Base-by-base conservation (phyloP, 75 land plant species). In the Pinus tabuliformis region DNA sequence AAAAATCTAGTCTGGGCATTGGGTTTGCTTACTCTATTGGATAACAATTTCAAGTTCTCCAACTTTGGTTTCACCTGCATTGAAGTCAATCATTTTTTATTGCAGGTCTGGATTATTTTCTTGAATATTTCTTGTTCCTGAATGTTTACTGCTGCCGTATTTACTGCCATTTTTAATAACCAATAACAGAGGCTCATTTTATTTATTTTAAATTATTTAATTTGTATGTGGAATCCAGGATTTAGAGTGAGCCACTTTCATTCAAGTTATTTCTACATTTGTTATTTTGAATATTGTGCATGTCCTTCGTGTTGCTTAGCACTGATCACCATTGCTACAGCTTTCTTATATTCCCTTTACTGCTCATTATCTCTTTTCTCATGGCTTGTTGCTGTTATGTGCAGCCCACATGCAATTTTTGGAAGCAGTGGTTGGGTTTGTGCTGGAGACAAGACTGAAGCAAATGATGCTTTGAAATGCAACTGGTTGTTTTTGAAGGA, bases 401-500 rank as follows among this genome's bases (percentile, higher is more conserved):
- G 87, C 89, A 89, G 82, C 54, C 91, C 92, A 72, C 63, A 79
- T 80, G 81, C 84, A 42, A 70, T 79, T 62, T 72, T 77, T 64
- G 70, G 73, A 58, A 86, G 82, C 66, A 87, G 81, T 57, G 84
- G 76, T 58, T 88, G 90, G 88, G 73, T 74, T 24, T 74, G 75
- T 52, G 82, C 78, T 64, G 80, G 77, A 56, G 87, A 83, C 74
- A 79, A 63, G 59, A 68, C 75, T 13, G 62, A 64, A 39, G 58
- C 81, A 77, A 78, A 66, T 73, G 70, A 58, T 39, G 57, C 4
- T 60, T 83, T 76, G 52, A 80, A 83, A 77, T 83, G 77, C 12
- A 77, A 84, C 33, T 87, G 95, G 91, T 89, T 84, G 13, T 85
- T 94, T 20, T 77, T 80, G 72, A 97, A 90, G 79, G 84, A 92